phyloP scores from a whole-genome alignment of 352 stramenopile species.

The Globisporangium yorkense region DNA sequence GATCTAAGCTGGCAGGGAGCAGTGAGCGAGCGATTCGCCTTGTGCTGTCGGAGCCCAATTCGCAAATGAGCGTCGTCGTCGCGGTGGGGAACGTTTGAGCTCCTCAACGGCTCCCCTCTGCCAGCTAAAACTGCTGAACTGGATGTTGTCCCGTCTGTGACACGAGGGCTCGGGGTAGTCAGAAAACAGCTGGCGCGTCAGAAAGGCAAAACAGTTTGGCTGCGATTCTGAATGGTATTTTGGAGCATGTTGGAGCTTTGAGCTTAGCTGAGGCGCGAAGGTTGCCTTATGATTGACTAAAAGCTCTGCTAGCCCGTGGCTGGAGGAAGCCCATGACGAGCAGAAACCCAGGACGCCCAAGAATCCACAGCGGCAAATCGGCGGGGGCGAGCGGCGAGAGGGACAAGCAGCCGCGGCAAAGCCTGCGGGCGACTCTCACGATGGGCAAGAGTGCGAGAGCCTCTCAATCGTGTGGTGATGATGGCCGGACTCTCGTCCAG shows the following conservation, averaged over 20 bases:
- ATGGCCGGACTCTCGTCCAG: no score
- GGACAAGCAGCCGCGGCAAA: neutral
- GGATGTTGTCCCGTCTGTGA: neutral
- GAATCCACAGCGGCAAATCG: neutral
- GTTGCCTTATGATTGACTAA: no score
- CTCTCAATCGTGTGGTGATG: no score
- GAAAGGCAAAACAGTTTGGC: neutral
- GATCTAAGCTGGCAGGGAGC: neutral
- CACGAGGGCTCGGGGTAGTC: neutral
- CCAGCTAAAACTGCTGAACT: neutral
- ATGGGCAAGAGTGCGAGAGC: no score
- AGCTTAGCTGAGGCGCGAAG: no score
- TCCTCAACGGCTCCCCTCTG: conserved; percentile 1
- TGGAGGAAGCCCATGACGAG: no score
- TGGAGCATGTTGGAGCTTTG: no score
- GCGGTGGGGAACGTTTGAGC: neutral
- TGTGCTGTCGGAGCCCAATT: neutral
- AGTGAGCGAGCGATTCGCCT: neutral
- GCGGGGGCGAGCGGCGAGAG: neutral
- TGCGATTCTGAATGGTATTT: no score
- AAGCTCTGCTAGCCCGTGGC: no score
- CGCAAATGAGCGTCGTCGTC: neutral
- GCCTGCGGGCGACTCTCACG: neutral
- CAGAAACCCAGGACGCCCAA: no score
- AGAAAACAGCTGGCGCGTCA: neutral